These are phyloP conservation scores for Colletotrichum zoysiae DNA, from an alignment of 2,329 filamentous ascomycete genomes.

Conservation along the genomic window DNA sequence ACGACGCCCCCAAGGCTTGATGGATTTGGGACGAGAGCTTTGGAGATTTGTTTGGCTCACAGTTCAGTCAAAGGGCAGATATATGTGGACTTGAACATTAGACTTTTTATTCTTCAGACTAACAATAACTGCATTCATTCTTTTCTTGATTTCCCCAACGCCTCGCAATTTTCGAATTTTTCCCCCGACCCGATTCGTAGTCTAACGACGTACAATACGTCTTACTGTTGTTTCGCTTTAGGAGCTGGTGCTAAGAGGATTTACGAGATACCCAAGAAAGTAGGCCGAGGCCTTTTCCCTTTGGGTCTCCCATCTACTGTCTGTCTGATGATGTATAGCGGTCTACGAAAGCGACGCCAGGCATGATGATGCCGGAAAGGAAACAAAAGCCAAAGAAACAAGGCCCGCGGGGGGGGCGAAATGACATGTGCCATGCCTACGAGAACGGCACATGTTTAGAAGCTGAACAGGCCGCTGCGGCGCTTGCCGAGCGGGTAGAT, in stretches of 20 bases:
- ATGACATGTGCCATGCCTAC: no score
- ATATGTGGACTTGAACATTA: background rate
- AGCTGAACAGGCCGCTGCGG: constrained; percentile 63
- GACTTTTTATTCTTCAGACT: background rate
- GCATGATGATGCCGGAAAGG: background rate
- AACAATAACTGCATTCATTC: background rate
- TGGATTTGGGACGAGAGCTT: no score
- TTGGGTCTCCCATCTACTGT: background rate
- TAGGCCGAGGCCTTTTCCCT: background rate
- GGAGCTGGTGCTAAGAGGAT: background rate
- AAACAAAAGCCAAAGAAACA: background rate
- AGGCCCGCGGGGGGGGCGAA: background rate
- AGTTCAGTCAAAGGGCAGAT: background rate
- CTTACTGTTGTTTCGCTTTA: constrained; percentile 5
- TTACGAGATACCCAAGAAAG: background rate
- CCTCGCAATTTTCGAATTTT: background rate
- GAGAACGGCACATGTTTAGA: constrained; percentile 47
- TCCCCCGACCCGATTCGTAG: background rate
- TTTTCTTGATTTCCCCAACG: background rate
- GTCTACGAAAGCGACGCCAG: background rate
- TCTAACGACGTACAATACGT: background rate
- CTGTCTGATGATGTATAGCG: background rate
- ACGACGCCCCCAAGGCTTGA: no score
- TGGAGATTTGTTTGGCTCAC: background rate
- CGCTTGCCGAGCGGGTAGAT: constrained; percentile 64